Base-by-base conservation (phyloP, 208 protist species). In the Crithidia bombi region DNA sequence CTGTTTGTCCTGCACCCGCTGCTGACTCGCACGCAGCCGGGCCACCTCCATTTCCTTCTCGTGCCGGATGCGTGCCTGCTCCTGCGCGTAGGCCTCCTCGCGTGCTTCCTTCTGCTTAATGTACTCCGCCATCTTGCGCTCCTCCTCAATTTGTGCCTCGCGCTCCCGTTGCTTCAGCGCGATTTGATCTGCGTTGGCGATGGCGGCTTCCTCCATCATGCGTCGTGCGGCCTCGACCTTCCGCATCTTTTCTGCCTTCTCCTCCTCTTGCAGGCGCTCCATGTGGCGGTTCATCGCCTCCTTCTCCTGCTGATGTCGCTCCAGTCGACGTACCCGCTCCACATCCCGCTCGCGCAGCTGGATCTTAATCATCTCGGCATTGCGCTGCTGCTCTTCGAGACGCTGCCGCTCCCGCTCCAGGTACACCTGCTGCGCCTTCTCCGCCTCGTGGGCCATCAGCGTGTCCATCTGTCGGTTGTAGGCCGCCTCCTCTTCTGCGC, bases 161-260 rank as follows among this genome's bases (percentile, higher is more conserved):
- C 78, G 74, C 74, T 93, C 84, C 35, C 76, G 69, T 62, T 91
- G 66, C 81, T 98, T 98, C 32, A 97, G 87, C 26, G 78, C 70
- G 21, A 98, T 93, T 73, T 98, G 96, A 74, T 98, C 91, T 4
- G 93, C 91, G 78, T 98, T 98, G 17, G 96, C 89, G 43, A 97
- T 76, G 12, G 94, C 91, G 19, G 90, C 93, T 38, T 98, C 96
- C 67, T 98, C 94, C 88, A 98, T 94, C 39, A 98, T 67, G 17
- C 75, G 65, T 9, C 87, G 78, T 7, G 88, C 87, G 14, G 76
- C 85, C 52, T 95, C 90, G 33, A 94, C 69, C 58, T 90, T 84
- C 5, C 88, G 82, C 59, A 93, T 65, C 67, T 92, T 90, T 75
- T 98, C 89, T 26, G 89, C 89, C 44, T 73, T 79, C 46, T 97